phyloP scores from a whole-genome alignment of 176 grass and related monocot genomes.

The Phoenix dactylifera region DNA sequence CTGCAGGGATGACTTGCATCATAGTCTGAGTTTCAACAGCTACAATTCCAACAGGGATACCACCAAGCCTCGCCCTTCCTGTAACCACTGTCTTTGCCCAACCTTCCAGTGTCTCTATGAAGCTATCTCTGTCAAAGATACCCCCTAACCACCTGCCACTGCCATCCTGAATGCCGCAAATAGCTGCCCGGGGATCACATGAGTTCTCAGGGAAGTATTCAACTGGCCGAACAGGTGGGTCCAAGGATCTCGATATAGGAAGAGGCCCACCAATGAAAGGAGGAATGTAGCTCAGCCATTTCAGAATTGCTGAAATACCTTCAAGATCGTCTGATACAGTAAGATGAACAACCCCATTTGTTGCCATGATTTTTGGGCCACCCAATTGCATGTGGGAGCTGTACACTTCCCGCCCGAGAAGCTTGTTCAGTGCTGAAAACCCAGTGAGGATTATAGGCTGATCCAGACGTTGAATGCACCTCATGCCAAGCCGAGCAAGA shows the following conservation, averaged over 20 bases:
- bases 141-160: constrained; percentile 79
- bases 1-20: constrained; percentile 92
- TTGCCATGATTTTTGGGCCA: constrained; percentile 99
- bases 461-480: constrained; percentile 96
- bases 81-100: constrained; percentile 99
- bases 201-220: constrained; percentile 79
- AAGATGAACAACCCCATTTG: constrained; percentile 94
- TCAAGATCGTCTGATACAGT: constrained; percentile 98
- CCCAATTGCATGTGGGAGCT: constrained; percentile 98
- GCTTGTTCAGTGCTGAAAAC: constrained; percentile 89
- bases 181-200: constrained; percentile 86
- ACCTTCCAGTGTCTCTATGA: constrained; percentile 88
- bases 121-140: constrained; percentile 92
- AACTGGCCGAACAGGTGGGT: constrained; percentile 79
- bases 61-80: constrained; percentile 87
- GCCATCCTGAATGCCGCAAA: constrained; percentile 48
- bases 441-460: constrained; percentile 95
- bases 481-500: constrained; percentile 93
- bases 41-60: constrained; percentile 90
- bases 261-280: constrained; percentile 79
- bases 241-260: constrained; percentile 70
- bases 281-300: constrained; percentile 98
- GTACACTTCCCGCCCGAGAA: constrained; percentile 96
- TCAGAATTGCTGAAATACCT: constrained; percentile 87
- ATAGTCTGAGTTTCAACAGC: constrained; percentile 95